Conservation (phyloP, 1,284 basidiomycete genomes). For the Somion occarium region DNA sequence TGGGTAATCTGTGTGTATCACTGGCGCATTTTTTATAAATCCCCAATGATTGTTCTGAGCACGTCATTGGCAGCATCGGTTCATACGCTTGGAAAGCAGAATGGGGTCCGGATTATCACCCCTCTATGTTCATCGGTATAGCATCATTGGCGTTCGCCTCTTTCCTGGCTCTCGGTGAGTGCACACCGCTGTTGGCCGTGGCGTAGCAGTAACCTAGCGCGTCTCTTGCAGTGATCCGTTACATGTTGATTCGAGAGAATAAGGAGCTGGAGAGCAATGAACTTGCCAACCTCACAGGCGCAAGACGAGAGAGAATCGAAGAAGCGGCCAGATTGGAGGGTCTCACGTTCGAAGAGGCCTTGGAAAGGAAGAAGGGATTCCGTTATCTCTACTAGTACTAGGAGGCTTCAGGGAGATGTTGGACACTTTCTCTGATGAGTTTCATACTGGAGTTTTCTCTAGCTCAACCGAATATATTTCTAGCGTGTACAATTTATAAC, state of each 20-base stretch:
- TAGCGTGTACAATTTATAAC: too few species aligned
- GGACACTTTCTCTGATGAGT: too few species aligned
- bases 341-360: constrained; percentile 32
- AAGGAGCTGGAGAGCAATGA: constrained; percentile 32
- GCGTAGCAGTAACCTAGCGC: neutral
- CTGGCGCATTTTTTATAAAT: neutral
- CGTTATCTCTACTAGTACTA: constrained; percentile 33
- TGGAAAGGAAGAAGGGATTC: constrained; percentile 35
- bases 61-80: constrained; percentile 24
- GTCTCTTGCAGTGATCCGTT: constrained; percentile 27
- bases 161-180: constrained; percentile 26
- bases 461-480: too few species aligned
- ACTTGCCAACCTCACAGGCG: constrained; percentile 25
- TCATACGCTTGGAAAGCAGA: constrained; percentile 34
- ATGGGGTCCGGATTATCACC: constrained; percentile 36
- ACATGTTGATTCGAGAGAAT: constrained; percentile 32
- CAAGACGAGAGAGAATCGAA: constrained; percentile 30
- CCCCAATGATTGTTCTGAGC: neutral
- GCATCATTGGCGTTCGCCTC: constrained; percentile 24
- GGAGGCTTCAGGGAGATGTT: neutral
- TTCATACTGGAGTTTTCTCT: too few species aligned
- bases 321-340: constrained; percentile 34
- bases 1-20: constrained; percentile 32
- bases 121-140: constrained; percentile 34
- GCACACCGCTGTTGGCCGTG: too few species aligned